phyloP scores from a whole-genome alignment of 2,329 filamentous ascomycete genomes.

The Fusarium redolens region DNA sequence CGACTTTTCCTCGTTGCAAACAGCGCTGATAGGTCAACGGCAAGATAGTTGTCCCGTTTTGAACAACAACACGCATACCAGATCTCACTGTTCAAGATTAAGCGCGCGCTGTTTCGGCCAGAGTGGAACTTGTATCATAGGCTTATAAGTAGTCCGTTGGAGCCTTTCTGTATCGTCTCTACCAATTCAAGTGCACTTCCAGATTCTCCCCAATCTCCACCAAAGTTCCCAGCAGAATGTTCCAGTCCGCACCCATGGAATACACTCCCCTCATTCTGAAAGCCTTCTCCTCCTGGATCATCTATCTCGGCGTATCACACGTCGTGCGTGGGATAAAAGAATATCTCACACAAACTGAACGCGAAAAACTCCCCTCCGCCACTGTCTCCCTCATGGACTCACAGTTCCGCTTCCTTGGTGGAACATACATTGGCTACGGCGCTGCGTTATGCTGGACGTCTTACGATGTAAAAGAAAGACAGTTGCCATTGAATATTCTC shows the following conservation, averaged over 20 bases:
- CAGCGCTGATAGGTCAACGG: background rate
- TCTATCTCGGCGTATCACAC: background rate
- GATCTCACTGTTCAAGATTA: background rate
- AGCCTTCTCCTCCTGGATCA: background rate
- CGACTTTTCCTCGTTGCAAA: background rate
- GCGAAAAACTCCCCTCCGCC: background rate
- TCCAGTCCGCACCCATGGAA: background rate
- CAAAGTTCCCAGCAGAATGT: background rate
- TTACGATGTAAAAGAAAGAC: background rate
- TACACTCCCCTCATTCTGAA: background rate
- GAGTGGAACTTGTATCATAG: no score
- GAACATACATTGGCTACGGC: background rate
- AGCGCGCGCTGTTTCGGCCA: background rate
- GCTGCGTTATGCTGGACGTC: background rate
- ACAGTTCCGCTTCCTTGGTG: background rate
- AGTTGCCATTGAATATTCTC: background rate
- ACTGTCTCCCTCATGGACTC: background rate
- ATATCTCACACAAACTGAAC: background rate
- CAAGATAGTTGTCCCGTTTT: background rate
- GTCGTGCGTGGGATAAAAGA: background rate
- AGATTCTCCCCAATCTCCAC: background rate
- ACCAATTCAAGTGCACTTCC: no score
- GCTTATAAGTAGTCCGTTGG: background rate
- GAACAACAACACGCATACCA: background rate
- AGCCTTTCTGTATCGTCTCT: no score